phyloP scores from a whole-genome alignment of 805 yeast species.

The Zygosaccharomyces siamensis region DNA sequence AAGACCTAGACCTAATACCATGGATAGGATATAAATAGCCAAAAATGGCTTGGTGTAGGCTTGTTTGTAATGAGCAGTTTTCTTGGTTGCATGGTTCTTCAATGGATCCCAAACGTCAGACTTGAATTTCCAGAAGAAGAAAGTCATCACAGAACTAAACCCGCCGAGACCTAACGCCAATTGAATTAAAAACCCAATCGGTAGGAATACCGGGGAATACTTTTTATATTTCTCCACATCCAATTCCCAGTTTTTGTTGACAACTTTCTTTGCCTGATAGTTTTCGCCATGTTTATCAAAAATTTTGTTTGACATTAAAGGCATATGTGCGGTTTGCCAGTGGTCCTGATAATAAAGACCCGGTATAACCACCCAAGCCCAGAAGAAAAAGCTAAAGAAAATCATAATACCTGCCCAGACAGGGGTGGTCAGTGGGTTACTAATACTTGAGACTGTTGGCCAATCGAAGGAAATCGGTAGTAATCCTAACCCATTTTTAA shows the following conservation, averaged over 20 bases:
- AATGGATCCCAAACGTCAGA: conserved; percentile 45
- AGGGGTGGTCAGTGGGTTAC: conserved; percentile 67
- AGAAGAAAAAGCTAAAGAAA: conserved; percentile 42
- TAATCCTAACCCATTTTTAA: conserved; percentile 55
- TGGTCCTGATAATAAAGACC: conserved; percentile 50
- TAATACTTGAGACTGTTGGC: conserved; percentile 41
- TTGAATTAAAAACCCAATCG: conserved; percentile 54
- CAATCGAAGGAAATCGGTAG: conserved; percentile 67
- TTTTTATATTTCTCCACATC: conserved; percentile 44
- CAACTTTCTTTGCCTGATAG: conserved; percentile 49
- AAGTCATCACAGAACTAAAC: conserved; percentile 52
- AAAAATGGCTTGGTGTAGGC: background rate
- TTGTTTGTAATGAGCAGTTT: conserved; percentile 55
- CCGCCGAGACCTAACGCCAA: conserved; percentile 62
- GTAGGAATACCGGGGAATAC: conserved; percentile 61
- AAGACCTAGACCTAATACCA: conserved; percentile 43
- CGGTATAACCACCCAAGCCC: conserved; percentile 54
- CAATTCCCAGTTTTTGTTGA: conserved; percentile 41
- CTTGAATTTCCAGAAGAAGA: conserved; percentile 51
- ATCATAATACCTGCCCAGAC: conserved; percentile 42
- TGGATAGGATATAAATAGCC: conserved; percentile 38
- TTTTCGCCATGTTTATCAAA: conserved; percentile 47
- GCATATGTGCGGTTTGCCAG: conserved; percentile 57
- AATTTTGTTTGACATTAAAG: conserved; percentile 47
- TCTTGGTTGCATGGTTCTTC: conserved; percentile 41